Evolutionary conservation across 2,329 filamentous ascomycete species (phyloP).

Genomic region (Fusarium piperis): DNA sequence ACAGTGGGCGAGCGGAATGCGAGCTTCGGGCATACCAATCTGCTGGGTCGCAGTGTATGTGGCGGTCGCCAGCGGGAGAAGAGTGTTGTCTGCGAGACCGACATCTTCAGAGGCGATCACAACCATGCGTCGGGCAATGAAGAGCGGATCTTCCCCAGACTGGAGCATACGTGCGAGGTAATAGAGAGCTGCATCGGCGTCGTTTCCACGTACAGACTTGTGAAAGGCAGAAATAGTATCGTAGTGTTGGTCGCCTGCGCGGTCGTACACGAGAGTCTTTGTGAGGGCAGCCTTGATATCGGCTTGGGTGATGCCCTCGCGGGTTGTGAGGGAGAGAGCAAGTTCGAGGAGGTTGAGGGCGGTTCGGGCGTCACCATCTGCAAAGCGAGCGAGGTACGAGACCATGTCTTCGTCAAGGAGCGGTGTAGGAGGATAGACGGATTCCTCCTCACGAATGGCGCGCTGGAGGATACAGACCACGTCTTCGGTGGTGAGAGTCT

Average conservation of each 20-base stretch:
- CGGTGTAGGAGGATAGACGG: conserved; percentile 52
- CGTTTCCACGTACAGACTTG: conserved; percentile 89
- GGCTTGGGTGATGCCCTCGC: conserved; percentile 73
- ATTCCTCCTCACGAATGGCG: conserved; percentile 73
- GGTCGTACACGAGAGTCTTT: conserved; percentile 93
- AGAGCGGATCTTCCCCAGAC: conserved; percentile 92
- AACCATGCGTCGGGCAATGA: conserved; percentile 90
- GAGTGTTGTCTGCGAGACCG: conserved; percentile 84
- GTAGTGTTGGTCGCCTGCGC: conserved; percentile 95
- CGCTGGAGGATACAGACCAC: conserved; percentile 78
- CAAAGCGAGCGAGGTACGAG: conserved; percentile 82
- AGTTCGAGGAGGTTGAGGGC: conserved; percentile 93
- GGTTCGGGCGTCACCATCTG: conserved; percentile 92
- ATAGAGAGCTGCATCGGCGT: conserved; percentile 89
- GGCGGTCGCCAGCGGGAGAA: conserved; percentile 85
- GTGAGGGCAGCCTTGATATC: conserved; percentile 85
- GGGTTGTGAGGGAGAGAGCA: conserved; percentile 74
- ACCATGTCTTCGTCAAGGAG: conserved; percentile 83
- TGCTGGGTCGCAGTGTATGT: conserved; percentile 90
- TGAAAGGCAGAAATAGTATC: conserved; percentile 97
- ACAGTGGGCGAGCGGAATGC: conserved; percentile 90
- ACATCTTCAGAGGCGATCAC: conserved; percentile 96
- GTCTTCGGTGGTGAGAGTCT: conserved; percentile 77
- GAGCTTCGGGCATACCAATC: conserved; percentile 93
- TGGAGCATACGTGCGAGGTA: conserved; percentile 97